Percentiles rank a stretch among this genome's conserved stretches.
Evolutionary conservation across 2,329 filamentous ascomycete genomes (phyloP).

Genomic region (Verticillium isaacii): DNA sequence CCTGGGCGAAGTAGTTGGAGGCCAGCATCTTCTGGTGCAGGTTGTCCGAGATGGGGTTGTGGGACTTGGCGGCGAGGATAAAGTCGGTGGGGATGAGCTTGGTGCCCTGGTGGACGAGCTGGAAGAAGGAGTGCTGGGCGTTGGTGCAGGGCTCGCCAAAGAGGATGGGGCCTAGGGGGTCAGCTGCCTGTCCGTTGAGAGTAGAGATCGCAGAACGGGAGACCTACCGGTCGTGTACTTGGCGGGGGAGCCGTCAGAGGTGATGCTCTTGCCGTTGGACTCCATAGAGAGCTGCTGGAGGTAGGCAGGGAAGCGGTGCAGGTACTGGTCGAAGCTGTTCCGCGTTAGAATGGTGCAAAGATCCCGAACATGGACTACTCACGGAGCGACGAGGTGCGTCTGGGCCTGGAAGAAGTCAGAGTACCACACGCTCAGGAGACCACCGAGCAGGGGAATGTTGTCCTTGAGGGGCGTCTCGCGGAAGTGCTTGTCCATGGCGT

Average conservation of each 20-base stretch:
- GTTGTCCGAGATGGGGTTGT: constrained; percentile 91
- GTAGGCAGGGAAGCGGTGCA: constrained; percentile 98
- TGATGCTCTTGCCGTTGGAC: constrained; percentile 97
- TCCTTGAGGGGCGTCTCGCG: constrained; percentile 81
- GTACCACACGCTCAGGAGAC: constrained; percentile 96
- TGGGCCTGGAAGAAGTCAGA: constrained; percentile 98
- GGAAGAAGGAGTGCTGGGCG: constrained; percentile 99
- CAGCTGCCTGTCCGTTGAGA: not conserved
- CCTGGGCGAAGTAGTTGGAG: constrained; percentile 87
- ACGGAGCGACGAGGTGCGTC: constrained; percentile 94
- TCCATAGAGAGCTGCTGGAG: constrained; percentile 99
- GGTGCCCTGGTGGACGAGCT: constrained; percentile 97
- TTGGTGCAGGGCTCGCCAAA: constrained; percentile 99
- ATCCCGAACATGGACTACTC: constrained; percentile 33
- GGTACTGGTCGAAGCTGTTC: constrained; percentile 89
- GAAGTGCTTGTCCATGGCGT: constrained; percentile 99
- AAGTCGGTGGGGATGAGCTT: constrained; percentile 99
- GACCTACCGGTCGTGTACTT: constrained; percentile 83
- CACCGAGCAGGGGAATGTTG: constrained; percentile 91
- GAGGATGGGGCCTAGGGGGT: constrained; percentile 65
- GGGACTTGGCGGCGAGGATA: constrained; percentile 90
- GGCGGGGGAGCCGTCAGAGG: constrained; percentile 79
- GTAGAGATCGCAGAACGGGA: not conserved
- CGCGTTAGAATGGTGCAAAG: not conserved
- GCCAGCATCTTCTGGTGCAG: constrained; percentile 96